These are phyloP conservation scores for Candolleomyces efflorescens DNA, from an alignment of 768 basidiomycete species.

Conservation along the genomic window DNA sequence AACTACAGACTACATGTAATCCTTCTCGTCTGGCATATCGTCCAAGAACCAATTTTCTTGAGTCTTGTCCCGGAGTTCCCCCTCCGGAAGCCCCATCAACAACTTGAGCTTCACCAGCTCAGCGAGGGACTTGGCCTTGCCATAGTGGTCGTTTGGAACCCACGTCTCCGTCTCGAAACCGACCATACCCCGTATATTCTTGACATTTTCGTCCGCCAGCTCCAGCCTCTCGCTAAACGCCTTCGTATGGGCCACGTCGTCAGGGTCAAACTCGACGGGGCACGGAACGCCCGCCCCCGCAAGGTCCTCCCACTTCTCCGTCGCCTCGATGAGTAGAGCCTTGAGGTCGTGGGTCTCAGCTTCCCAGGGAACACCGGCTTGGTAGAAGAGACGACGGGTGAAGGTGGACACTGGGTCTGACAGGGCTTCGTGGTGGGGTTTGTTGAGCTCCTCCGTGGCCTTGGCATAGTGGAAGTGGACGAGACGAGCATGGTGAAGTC, in stretches of 20 bases:
- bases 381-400: slow-evolving; percentile 37
- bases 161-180: slow-evolving; percentile 37
- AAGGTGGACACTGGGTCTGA: slow-evolving; percentile 32
- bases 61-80: slow-evolving; percentile 32
- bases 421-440: slow-evolving; percentile 35
- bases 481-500: slow-evolving; percentile 41
- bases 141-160: slow-evolving; percentile 40
- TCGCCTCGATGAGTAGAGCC: slow-evolving; percentile 39
- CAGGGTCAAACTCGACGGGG: slow-evolving; percentile 41
- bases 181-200: slow-evolving; percentile 20
- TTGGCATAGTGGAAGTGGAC: slow-evolving; percentile 47
- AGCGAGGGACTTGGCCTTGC: slow-evolving; percentile 28
- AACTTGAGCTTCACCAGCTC: slow-evolving; percentile 30
- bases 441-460: slow-evolving; percentile 41
- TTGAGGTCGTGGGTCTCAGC: slow-evolving; percentile 47
- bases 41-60: slow-evolving; percentile 41
- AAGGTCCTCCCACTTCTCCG: slow-evolving; percentile 38
- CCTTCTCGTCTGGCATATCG: slow-evolving; percentile 46
- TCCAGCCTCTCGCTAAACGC: slow-evolving; percentile 27
- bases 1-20: too few species aligned
- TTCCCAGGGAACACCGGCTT: slow-evolving; percentile 45
- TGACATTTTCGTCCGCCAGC: slow-evolving; percentile 25
- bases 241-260: slow-evolving; percentile 40
- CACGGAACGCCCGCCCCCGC: slow-evolving; percentile 33
- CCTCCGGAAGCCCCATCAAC: slow-evolving; percentile 26